Evolutionary conservation across 2,329 filamentous ascomycete species (phyloP), one percentile per base, ranked within the genome.

Genomic region (Fusarium transvaalense): DNA sequence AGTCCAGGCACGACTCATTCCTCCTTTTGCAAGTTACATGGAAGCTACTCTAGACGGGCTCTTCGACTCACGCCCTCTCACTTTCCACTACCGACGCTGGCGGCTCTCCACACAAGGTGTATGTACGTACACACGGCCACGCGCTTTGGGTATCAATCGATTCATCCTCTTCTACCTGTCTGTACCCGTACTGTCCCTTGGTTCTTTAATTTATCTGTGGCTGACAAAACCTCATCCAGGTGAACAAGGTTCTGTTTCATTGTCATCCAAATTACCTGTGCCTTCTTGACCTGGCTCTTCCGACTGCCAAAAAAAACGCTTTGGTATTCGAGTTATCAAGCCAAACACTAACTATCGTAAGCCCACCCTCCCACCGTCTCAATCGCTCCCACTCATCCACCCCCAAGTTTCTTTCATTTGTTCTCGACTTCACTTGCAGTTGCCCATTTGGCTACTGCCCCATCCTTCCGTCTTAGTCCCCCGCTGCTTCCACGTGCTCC

Each of bases 401-500:
- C 37, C 48, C 47, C 48, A 38, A 68, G 39, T 47, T 51, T 56
- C 55, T 50, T 56, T 17, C 59, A 56, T 64, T 63, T 48, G 48
- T 62, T 67, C 61, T 69, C 66, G 61, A 69, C 66, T 69, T 63
- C 21, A 43, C 37, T 56, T 25, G 35, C 37, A 68, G 53, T 68
- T 55, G 48, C 23, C 43, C 53, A 43, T 57, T 59, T 50, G 58
- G 48, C 42, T 48, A 31, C 46, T 66, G 56, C 57, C 57, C 66
- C 61, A 66, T 68, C 51, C 50, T 61, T 50, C 50, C 50, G 32
- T 45, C 50, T 64, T 66, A 53, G 60, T 31, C 45, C 39, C 65
- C 67, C 67, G 68, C 62, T 38, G 39, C 59, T 62, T 64, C 69
- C 69, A 72, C 66, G 65, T 68, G 66, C 58, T 72, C 62, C 69